Evolutionary conservation across 1,284 basidiomycete species (phyloP), one percentile per base, ranked within the genome.

Genomic region (Ustilago trichophora): DNA sequence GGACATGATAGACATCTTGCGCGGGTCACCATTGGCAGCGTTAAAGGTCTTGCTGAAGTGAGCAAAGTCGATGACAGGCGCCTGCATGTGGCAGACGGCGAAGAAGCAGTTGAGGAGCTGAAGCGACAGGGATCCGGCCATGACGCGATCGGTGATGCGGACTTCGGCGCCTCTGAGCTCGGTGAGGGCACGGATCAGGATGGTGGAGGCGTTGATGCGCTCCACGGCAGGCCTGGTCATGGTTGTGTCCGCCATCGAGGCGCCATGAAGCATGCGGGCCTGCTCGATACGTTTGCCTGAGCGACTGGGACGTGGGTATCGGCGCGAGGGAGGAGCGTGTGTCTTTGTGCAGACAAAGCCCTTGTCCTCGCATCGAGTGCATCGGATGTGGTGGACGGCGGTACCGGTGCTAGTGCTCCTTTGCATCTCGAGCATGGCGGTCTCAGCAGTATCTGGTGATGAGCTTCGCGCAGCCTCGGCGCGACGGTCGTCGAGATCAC

Each of bases 231-330:
- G 26, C 18, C n/a, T 53, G 8, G 35, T 29, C 22, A 35, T 32
- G 29, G 51, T 21, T 5, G 37, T 19, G 19, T 56, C 43, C 7
- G n/a, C 27, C 2, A 42, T 38, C 4, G 68, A 52, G 13, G 64
- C 62, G 34, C 77, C 78, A 40, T 80, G 78, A 15, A 80, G 54
- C 50, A 65, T 49, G n/a, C 75, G 67, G 1, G 77, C 77, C 35
- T 79, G 71, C 53, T 80, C 78, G 45, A 80, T 80, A 11, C 78
- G 65, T 50, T 76, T 78, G 6, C 78, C 78, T 2, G 76, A 76
- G 6, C 78, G 68, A 36, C 74, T 72, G 5, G 78, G 78, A 19
- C 78, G 66, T 0, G 76, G 76, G 34, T 72, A 74, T 16, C 72
- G 51, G 12, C 73, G 70, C 4, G 75, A 73, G 15, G 76, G 69